A percentile compares a stretch with the other conserved stretches of the same genome.
phyloP scores from a whole-genome alignment of 257 asterid genomes.

The Nicotiana tabacum region DNA sequence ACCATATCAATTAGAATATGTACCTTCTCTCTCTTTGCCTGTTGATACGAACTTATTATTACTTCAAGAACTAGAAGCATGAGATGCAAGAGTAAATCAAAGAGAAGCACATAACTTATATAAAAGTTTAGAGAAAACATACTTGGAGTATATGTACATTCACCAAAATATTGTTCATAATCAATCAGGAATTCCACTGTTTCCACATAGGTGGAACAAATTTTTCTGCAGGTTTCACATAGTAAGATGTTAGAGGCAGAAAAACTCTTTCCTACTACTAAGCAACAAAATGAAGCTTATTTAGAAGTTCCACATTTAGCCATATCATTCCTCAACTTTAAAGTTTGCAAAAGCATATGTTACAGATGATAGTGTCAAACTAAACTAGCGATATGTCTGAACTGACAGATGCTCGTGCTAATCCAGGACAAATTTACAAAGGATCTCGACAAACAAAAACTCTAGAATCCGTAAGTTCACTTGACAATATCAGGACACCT shows the following conservation, averaged over 20 bases:
- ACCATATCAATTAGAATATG: no score
- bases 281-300: no score
- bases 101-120: not conserved
- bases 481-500: not conserved
- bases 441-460: constrained; percentile 46
- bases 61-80: not conserved
- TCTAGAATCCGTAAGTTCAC: constrained; percentile 52
- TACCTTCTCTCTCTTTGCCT: no score
- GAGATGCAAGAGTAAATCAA: not conserved
- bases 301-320: no score
- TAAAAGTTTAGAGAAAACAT: not conserved
- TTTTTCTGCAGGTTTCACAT: not conserved
- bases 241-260: not conserved
- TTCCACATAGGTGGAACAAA: not conserved
- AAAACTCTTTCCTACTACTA: no score
- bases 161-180: not conserved
- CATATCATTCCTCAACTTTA: no score
- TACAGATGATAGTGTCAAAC: not conserved
- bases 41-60: no score
- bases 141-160: not conserved
- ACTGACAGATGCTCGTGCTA: constrained; percentile 45
- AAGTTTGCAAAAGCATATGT: not conserved
- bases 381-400: constrained; percentile 4
- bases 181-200: not conserved
- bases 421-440: constrained; percentile 40